Conservation (phyloP, 768 basidiomycete genomes). For the Lepiota venenata region DNA sequence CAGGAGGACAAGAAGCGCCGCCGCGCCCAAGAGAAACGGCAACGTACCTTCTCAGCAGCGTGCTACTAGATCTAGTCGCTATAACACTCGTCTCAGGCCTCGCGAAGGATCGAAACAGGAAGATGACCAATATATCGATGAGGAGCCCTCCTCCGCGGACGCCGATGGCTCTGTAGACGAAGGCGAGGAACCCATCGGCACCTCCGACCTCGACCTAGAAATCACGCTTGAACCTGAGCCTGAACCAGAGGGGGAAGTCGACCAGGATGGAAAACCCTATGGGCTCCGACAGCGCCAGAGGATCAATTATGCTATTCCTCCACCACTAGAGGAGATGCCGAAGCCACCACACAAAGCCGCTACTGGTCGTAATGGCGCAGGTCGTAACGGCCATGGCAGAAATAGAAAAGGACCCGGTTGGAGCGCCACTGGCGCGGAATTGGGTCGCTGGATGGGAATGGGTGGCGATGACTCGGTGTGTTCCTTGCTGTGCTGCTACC, state of each 20-base stretch:
- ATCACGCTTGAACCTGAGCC: slow-evolving; percentile 37
- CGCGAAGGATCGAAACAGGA: slow-evolving; percentile 32
- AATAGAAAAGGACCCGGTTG: slow-evolving; percentile 55
- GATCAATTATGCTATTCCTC: slow-evolving; percentile 81
- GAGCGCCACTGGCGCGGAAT: slow-evolving; percentile 77
- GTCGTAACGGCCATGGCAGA: slow-evolving; percentile 28
- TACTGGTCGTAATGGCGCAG: slow-evolving; percentile 30
- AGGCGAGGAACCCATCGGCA: slow-evolving; percentile 38
- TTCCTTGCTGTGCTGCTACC: not conserved
- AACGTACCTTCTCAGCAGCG: not conserved
- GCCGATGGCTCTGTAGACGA: slow-evolving; percentile 62
- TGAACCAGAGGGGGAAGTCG: slow-evolving; percentile 42
- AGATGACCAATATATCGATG: slow-evolving; percentile 47
- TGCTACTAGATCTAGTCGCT: not conserved
- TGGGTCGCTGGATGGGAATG: slow-evolving; percentile 77
- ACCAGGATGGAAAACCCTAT: slow-evolving; percentile 59
- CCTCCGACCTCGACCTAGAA: slow-evolving; percentile 38
- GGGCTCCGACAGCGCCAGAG: slow-evolving; percentile 59
- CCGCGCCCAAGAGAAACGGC: slow-evolving; percentile 13
- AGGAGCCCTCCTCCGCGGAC: slow-evolving; percentile 45
- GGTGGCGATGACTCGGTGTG: slow-evolving; percentile 66
- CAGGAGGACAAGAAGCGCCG: not conserved
- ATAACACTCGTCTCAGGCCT: slow-evolving; percentile 37
- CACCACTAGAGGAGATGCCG: slow-evolving; percentile 70
- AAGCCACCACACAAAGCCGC: slow-evolving; percentile 39